These are phyloP conservation scores for Meredithiella fracta DNA, from an alignment of 2,329 filamentous ascomycete genomes.

Conservation along the genomic window DNA sequence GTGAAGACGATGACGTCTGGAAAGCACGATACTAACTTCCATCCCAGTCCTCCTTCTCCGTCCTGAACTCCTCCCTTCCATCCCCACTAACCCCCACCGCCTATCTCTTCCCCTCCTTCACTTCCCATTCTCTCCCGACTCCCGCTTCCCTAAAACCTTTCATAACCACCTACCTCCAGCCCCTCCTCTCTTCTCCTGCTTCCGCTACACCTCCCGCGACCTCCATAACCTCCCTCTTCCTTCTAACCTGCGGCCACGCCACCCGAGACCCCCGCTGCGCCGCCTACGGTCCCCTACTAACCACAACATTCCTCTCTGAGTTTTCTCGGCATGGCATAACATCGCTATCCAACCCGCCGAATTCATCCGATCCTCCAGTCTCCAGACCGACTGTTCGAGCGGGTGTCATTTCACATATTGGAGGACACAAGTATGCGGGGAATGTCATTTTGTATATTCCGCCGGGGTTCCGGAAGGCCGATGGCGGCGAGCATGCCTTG, in stretches of 20 bases:
- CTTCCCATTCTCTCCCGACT: slow-evolving; percentile 58
- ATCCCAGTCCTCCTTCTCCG: slow-evolving; percentile 59
- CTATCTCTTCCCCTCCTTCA: slow-evolving; percentile 54
- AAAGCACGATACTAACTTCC: neutral
- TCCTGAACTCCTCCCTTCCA: slow-evolving; percentile 50
- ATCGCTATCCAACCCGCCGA: slow-evolving; percentile 23
- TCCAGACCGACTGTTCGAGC: slow-evolving; percentile 36
- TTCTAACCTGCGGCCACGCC: slow-evolving; percentile 80
- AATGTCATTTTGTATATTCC: slow-evolving; percentile 73
- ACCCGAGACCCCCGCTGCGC: slow-evolving; percentile 72
- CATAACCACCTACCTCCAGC: slow-evolving; percentile 3
- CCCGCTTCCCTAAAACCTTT: slow-evolving; percentile 35
- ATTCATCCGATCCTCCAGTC: neutral
- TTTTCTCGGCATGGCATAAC: slow-evolving; percentile 33
- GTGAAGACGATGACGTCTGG: neutral
- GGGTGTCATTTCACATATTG: slow-evolving; percentile 61
- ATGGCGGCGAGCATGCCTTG: slow-evolving; percentile 32
- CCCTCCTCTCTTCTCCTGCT: slow-evolving; percentile 30
- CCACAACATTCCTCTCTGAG: slow-evolving; percentile 43
- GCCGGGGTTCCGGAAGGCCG: slow-evolving; percentile 24
- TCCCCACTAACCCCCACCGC: slow-evolving; percentile 26
- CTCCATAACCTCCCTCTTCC: slow-evolving; percentile 46
- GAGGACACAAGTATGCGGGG: slow-evolving; percentile 72
- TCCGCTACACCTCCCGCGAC: slow-evolving; percentile 35
- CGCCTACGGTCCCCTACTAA: slow-evolving; percentile 56